Evolutionary conservation across 495 filamentous ascomycete genomes (phyloP), one percentile per base, ranked within the genome.

Genomic region (Elaphomyces granulatus): DNA sequence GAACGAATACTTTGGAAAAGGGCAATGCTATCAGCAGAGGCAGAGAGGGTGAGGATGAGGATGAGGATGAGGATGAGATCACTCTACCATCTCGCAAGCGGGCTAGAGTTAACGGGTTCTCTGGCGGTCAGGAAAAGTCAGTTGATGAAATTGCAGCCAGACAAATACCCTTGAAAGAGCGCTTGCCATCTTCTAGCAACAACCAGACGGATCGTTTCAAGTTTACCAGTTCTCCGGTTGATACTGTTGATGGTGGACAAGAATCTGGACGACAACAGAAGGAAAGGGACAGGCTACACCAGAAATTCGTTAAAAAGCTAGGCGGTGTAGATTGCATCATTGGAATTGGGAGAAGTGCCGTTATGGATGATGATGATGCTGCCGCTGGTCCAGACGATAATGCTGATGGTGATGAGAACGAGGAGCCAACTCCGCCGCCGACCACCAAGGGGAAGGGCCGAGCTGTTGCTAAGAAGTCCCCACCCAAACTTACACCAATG

Each of bases 291-390:
- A 77, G 72, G 39, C 63, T 94, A 15, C 90, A 94, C 52, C 67
- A 78, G 45, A 80, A 81, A 44, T 98, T 95, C 49, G 78, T 95
- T 14, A 81, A 83, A 63, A 92, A 83, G 51, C 72, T 98, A 3
- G 87, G 90, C 2, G 75, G 75, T 19, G 74, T 85, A 6, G 87
- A 92, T 47, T 86, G 83, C 45, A 64, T 90, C 37, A 70, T 78
- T 12, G 72, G 75, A 35, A 74, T 83, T 45, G 74, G 75, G 42
- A 66, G 77, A 45, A 64, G 68, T 16, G 68, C 72, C 38, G 57
- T 62, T 17, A 64, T 57, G 28, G 75, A 82, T 34, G 70, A 72
- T 36, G 60, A 60, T 8, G 38, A 66, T 15, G 69, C 67, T 30
- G 68, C 70, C 3, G 66, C 53, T 20, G 60, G 46, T 8, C 68